Evolutionary conservation across 345 rosid genomes (phyloP).

Genomic region (Brassica juncea): DNA sequence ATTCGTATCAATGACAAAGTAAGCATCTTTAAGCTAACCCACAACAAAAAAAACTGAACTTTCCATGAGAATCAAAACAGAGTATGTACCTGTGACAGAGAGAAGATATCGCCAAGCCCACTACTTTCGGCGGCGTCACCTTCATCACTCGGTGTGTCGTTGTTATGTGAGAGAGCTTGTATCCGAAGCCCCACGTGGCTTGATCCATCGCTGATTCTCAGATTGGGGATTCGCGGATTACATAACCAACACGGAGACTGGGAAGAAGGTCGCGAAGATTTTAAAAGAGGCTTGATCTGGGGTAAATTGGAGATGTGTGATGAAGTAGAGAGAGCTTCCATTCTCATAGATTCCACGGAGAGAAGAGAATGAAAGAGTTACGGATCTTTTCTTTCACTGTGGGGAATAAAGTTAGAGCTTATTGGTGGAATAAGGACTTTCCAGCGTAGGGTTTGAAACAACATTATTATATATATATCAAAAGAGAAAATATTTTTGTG

Average conservation of each 20-base stretch:
- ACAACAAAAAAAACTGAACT: neutral
- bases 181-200: conserved; percentile 47
- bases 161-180: conserved; percentile 44
- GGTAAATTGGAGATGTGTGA: conserved; percentile 46
- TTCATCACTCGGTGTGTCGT: conserved; percentile 52
- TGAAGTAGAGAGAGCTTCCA: conserved; percentile 68
- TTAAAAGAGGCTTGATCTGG: conserved; percentile 40
- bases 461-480: neutral
- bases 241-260: conserved; percentile 40
- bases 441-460: neutral
- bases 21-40: neutral
- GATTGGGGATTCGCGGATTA: conserved; percentile 44
- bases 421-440: neutral
- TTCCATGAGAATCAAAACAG: neutral
- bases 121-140: conserved; percentile 44
- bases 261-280: conserved; percentile 36
- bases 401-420: neutral
- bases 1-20: conserved; percentile 17
- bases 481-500: no score
- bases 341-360: conserved; percentile 19
- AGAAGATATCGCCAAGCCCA: conserved; percentile 50
- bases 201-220: conserved; percentile 46
- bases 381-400: neutral
- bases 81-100: conserved; percentile 57
- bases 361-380: neutral